A percentile compares a stretch with the other conserved stretches of the same genome.
Evolutionary conservation across 257 asterid species (phyloP).

Genomic region (Solanum commersonii): DNA sequence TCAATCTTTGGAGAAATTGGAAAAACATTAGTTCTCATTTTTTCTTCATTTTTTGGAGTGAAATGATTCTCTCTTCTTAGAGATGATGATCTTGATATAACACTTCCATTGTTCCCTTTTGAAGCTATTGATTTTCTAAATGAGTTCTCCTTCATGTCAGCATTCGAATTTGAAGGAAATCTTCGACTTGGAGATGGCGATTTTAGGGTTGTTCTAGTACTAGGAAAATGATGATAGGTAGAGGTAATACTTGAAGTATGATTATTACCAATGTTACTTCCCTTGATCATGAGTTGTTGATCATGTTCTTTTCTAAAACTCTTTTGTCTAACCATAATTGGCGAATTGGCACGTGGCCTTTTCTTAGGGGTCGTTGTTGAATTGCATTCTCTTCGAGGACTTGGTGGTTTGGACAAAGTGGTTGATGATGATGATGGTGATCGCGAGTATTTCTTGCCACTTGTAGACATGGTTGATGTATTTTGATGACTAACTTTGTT

Average conservation of each 20-base stretch:
- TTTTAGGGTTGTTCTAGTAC: conserved; percentile 19
- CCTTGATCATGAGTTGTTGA: background rate
- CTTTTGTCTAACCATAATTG: conserved; percentile 48
- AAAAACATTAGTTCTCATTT: background rate
- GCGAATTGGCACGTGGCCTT: conserved; percentile 49
- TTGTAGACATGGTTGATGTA: background rate
- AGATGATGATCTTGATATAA: conserved; percentile 6
- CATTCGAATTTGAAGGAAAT: conserved; percentile 1
- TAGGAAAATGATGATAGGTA: conserved; percentile 4
- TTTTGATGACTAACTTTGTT: background rate
- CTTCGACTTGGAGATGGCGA: conserved; percentile 74
- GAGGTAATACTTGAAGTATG: background rate
- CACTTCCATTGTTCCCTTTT: conserved; percentile 17
- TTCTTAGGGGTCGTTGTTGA: conserved; percentile 31
- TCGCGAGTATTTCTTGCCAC: background rate
- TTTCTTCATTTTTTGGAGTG: conserved; percentile 10
- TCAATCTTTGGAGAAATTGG: conserved; percentile 24
- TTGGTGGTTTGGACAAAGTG: background rate
- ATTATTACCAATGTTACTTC: background rate
- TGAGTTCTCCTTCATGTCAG: background rate
- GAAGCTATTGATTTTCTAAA: background rate
- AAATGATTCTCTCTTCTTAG: conserved; percentile 5
- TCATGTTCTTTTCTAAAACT: conserved; percentile 44
- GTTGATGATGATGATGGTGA: background rate
- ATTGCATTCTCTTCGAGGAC: conserved; percentile 15